Evolutionary conservation across 192 early-diverging fungal species (phyloP).

Genomic region (Chytriomyces confervae): DNA sequence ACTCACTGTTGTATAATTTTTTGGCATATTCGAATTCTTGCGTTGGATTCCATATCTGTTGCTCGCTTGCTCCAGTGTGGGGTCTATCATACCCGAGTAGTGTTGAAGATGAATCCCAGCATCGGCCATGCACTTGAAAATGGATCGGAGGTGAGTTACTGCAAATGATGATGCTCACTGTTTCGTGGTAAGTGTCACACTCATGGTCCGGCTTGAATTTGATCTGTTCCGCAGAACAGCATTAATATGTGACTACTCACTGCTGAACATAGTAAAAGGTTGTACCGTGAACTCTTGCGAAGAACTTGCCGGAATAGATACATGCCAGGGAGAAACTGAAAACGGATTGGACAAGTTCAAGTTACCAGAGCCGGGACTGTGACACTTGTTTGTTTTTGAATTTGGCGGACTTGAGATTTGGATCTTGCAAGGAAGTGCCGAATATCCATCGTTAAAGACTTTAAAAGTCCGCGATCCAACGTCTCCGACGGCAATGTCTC

Average conservation of each 20-base stretch:
- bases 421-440: conserved; percentile 29
- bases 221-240: conserved; percentile 1
- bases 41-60: background rate
- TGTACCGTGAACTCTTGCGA: conserved; percentile 37
- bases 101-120: conserved; percentile 50
- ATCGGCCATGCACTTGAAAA: conserved; percentile 46
- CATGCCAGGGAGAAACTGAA: conserved; percentile 24
- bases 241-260: background rate
- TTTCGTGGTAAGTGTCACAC: conserved; percentile 44
- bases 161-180: conserved; percentile 30
- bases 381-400: background rate
- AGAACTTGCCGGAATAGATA: conserved; percentile 24
- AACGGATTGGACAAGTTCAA: conserved; percentile 37
- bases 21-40: conserved; percentile 36
- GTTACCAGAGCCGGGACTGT: conserved; percentile 21
- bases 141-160: background rate
- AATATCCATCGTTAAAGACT: conserved; percentile 34
- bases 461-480: conserved; percentile 30
- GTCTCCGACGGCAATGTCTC: conserved; percentile 50
- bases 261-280: background rate
- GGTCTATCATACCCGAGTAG: conserved; percentile 50
- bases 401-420: background rate
- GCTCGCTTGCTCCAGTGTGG: conserved; percentile 16
- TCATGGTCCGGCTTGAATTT: conserved; percentile 47
- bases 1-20: conserved; percentile 7